Base-by-base conservation (phyloP, 345 rosid species). In the Erodium maritimum region DNA sequence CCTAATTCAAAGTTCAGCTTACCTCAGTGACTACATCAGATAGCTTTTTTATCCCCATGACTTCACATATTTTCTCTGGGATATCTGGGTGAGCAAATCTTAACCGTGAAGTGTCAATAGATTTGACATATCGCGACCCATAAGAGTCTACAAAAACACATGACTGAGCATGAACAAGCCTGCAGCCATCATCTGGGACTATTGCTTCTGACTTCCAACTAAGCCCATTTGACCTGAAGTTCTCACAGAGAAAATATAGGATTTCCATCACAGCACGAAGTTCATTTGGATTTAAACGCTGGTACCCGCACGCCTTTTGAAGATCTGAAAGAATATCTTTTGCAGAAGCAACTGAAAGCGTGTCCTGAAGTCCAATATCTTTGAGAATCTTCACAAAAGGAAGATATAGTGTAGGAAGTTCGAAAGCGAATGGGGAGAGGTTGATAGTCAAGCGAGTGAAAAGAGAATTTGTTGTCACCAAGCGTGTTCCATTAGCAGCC, bases 21-120 rank as follows among this genome's bases (percentile, higher is more conserved):
- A 90, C 97, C 97, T 90, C 97, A 51, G 73, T 54, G 57, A 90
- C 97, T 58, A 82, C 83, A 73, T 90, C 95, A 60, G 97, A 90
- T 54, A 90, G 80, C 76, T 87, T 87, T 72, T 75, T 83, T 71
- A 90, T 82, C 59, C 88, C 94, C 68, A 85, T 65, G 63, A 69
- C 65, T 37, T 68, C 67, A 67, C 87, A 87, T 71, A 90, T 82
- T 68, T 76, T 83, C 75, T 82, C 87, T 13, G 89, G 80, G 72
- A 90, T 74, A 69, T 67, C 78, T 45, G 87, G 91, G 75, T 90
- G 95, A 71, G 76, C 84, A 75, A 87, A 83, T 67, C 87, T 85
- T 73, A 90, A 82, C 70, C 86, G 82, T 58, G 87, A 78, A 52
- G 81, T 78, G 68, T 90, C 82, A 56, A 87, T 87, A 67, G 57